Evolutionary conservation across 1,139 yeast genomes (phyloP).

Genomic region (Hemisphaericaspora subhashii): DNA sequence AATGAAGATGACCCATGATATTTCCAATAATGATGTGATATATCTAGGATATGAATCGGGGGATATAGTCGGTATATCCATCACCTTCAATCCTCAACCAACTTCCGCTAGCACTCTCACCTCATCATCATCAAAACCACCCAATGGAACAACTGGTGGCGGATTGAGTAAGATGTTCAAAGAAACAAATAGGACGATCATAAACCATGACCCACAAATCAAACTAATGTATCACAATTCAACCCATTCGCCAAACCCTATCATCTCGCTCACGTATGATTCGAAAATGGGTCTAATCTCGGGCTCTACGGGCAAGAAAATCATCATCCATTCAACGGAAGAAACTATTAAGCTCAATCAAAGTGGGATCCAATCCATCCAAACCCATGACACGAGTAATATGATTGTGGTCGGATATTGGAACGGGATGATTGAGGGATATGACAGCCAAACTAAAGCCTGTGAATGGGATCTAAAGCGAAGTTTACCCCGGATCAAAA

Average conservation of each 20-base stretch:
- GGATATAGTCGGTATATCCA: conserved; percentile 35
- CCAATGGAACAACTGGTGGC: conserved; percentile 5
- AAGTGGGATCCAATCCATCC: conserved; percentile 24
- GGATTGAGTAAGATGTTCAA: neutral
- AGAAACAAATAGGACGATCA: conserved; percentile 14
- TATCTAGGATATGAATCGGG: conserved; percentile 63
- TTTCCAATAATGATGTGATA: conserved; percentile 28
- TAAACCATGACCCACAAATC: conserved; percentile 23
- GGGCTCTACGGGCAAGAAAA: conserved; percentile 43
- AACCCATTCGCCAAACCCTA: conserved; percentile 52
- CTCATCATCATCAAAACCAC: neutral
- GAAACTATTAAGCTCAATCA: conserved; percentile 16
- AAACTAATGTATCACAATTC: conserved; percentile 23
- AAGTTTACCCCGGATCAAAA: conserved; percentile 17
- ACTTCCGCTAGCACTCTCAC: no score
- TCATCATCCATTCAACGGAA: conserved; percentile 25
- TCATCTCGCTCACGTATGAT: conserved; percentile 35
- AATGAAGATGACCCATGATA: conserved; percentile 50
- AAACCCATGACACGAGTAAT: conserved; percentile 7
- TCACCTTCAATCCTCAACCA: conserved; percentile 15
- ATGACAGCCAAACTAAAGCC: conserved; percentile 13
- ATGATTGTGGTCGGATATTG: conserved; percentile 34
- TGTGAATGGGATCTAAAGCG: conserved; percentile 11
- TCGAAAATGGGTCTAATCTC: conserved; percentile 25
- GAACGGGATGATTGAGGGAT: conserved; percentile 38